Evolutionary conservation across 2,329 filamentous ascomycete species (phyloP).

Genomic region (Aureobasidium sp.): DNA sequence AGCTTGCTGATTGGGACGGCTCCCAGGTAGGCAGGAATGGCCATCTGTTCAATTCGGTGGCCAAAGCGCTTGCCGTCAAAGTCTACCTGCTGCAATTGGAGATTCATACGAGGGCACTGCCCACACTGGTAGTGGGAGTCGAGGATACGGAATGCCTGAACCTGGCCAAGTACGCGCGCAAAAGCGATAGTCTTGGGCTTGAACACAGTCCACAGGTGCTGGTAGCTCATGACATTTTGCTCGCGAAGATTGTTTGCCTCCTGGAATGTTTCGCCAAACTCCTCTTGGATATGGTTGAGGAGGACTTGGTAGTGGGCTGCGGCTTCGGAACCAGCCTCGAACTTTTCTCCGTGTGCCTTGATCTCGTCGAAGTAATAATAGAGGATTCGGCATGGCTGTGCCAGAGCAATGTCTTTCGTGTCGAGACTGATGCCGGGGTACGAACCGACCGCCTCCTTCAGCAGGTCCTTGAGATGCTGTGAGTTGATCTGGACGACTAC

Average conservation of each 20-base stretch:
- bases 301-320: slow-evolving; percentile 29
- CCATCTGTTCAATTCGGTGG: slow-evolving; percentile 15
- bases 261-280: slow-evolving; percentile 24
- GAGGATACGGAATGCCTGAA: slow-evolving; percentile 25
- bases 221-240: slow-evolving; percentile 29
- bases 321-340: slow-evolving; percentile 25
- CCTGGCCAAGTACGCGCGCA: slow-evolving; percentile 25
- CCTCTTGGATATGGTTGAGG: slow-evolving; percentile 25
- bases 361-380: slow-evolving; percentile 27
- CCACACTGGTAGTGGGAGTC: slow-evolving; percentile 26
- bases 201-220: slow-evolving; percentile 40
- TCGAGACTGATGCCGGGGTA: slow-evolving; percentile 27
- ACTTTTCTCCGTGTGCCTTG: slow-evolving; percentile 19
- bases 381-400: slow-evolving; percentile 24
- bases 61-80: slow-evolving; percentile 30
- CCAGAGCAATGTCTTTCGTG: slow-evolving; percentile 26
- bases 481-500: slow-evolving; percentile 25
- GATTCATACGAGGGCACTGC: slow-evolving; percentile 22
- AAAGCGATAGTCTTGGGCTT: slow-evolving; percentile 30
- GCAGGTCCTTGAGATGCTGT: slow-evolving; percentile 26
- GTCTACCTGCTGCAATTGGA: slow-evolving; percentile 27
- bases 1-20: slow-evolving; percentile 22
- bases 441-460: slow-evolving; percentile 22
- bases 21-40: slow-evolving; percentile 22
- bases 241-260: slow-evolving; percentile 26